A percentile compares a stretch with the other conserved stretches of the same genome.
Conservation (phyloP, 768 basidiomycete genomes). For the Boletus coccyginus region DNA sequence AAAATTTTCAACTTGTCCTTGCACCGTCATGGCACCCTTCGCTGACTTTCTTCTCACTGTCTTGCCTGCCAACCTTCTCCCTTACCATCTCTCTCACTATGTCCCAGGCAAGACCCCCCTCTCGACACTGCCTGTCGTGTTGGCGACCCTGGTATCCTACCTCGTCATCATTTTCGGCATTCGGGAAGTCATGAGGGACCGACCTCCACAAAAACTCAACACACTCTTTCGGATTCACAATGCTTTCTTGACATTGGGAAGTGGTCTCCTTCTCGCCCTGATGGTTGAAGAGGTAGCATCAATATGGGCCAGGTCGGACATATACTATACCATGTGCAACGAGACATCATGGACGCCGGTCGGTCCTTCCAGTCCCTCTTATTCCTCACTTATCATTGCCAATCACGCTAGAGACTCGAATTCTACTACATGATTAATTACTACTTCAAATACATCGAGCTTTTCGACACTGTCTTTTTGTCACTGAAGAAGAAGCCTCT, state of each 20-base stretch:
- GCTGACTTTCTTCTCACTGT: conserved; percentile 66
- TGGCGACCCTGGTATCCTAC: conserved; percentile 70
- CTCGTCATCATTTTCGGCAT: conserved; percentile 86
- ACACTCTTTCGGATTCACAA: conserved; percentile 90
- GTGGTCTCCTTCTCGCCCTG: conserved; percentile 77
- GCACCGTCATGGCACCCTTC: conserved; percentile 60
- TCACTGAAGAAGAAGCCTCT: conserved; percentile 98
- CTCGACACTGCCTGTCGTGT: conserved; percentile 62
- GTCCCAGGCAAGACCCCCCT: conserved; percentile 56
- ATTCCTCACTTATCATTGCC: not conserved
- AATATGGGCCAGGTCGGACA: conserved; percentile 64
- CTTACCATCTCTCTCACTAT: conserved; percentile 43
- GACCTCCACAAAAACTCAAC: conserved; percentile 71
- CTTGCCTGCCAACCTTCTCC: conserved; percentile 47
- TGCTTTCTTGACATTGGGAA: conserved; percentile 80
- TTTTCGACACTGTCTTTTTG: conserved; percentile 95
- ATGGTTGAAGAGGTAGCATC: conserved; percentile 93
- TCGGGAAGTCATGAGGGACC: conserved; percentile 79
- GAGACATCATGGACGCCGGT: conserved; percentile 84
- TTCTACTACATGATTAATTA: conserved; percentile 99
- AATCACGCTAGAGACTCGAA: conserved; percentile 66
- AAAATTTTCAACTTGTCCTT: conserved; percentile 23
- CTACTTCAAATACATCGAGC: conserved; percentile 96
- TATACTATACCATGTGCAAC: conserved; percentile 78
- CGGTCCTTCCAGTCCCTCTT: conserved; percentile 32